Evolutionary conservation across 805 yeast genomes (phyloP).

Genomic region (Saccharomycopsis sp.): DNA sequence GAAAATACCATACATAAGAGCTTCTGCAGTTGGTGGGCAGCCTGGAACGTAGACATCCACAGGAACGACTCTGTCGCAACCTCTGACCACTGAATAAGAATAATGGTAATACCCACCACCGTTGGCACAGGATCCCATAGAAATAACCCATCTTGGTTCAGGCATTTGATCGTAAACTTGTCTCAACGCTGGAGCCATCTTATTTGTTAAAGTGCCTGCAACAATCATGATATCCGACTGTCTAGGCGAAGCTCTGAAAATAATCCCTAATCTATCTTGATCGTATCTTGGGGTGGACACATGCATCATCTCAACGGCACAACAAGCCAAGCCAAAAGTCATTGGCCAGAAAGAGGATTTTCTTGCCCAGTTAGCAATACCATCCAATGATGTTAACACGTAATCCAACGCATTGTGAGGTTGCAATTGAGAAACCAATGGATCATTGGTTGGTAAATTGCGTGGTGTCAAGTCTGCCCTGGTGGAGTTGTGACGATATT

Average conservation of each 20-base stretch:
- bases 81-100: conserved; percentile 81
- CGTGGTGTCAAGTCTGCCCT: conserved; percentile 35
- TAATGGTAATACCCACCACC: conserved; percentile 92
- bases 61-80: conserved; percentile 82
- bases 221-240: conserved; percentile 89
- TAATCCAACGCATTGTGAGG: conserved; percentile 60
- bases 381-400: conserved; percentile 72
- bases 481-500: conserved; percentile 16
- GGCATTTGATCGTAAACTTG: conserved; percentile 94
- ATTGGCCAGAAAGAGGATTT: conserved; percentile 92
- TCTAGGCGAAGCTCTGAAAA: conserved; percentile 90
- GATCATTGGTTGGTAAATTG: conserved; percentile 54
- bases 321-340: conserved; percentile 84
- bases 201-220: conserved; percentile 84
- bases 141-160: conserved; percentile 88
- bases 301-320: conserved; percentile 96
- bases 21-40: conserved; percentile 88
- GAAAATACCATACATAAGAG: conserved; percentile 83
- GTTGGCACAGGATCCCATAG: conserved; percentile 91
- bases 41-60: conserved; percentile 90
- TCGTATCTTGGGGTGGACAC: conserved; percentile 85
- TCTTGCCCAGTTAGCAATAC: conserved; percentile 83
- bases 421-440: conserved; percentile 58
- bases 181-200: conserved; percentile 90
- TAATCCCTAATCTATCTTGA: conserved; percentile 85